phyloP scores from a whole-genome alignment of 768 basidiomycete genomes.

The Suillus weaverae region DNA sequence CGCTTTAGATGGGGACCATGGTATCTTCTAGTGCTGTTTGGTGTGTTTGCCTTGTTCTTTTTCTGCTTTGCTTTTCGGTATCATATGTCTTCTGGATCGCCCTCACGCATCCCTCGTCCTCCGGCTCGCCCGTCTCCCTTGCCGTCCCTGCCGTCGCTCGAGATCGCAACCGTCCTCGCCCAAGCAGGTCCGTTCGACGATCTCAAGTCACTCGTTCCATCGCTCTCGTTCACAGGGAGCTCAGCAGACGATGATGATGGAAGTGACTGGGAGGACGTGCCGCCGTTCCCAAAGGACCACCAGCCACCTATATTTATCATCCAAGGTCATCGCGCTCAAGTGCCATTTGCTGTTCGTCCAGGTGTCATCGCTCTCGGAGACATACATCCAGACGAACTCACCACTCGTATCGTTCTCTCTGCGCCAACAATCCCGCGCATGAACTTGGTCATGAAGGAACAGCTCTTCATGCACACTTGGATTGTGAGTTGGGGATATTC shows the following conservation, averaged over 20 bases:
- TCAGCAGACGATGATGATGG: constrained; percentile 12
- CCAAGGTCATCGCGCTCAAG: constrained; percentile 21
- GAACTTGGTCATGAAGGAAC: constrained; percentile 35
- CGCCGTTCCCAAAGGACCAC: constrained; percentile 32
- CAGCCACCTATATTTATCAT: constrained; percentile 30
- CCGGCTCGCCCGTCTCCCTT: constrained; percentile 16
- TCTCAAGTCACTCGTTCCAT: background rate
- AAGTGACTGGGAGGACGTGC: constrained; percentile 21
- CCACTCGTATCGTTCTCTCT: constrained; percentile 20
- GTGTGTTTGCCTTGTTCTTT: background rate
- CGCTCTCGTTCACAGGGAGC: background rate
- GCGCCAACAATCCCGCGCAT: constrained; percentile 38
- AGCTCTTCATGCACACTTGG: constrained; percentile 35
- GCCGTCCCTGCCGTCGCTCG: constrained; percentile 17
- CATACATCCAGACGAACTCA: constrained; percentile 21
- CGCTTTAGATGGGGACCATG: background rate
- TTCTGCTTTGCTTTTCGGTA: background rate
- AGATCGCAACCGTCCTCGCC: constrained; percentile 25
- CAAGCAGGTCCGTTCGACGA: constrained; percentile 6
- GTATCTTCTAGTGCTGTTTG: background rate
- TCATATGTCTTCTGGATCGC: background rate
- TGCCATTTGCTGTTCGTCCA: constrained; percentile 23
- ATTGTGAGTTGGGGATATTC: constrained; percentile 25
- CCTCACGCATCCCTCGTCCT: constrained; percentile 13
- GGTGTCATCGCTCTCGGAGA: constrained; percentile 21